phyloP scores from a whole-genome alignment of 495 filamentous ascomycete genomes.

The Hypoxylon subgilvum region DNA sequence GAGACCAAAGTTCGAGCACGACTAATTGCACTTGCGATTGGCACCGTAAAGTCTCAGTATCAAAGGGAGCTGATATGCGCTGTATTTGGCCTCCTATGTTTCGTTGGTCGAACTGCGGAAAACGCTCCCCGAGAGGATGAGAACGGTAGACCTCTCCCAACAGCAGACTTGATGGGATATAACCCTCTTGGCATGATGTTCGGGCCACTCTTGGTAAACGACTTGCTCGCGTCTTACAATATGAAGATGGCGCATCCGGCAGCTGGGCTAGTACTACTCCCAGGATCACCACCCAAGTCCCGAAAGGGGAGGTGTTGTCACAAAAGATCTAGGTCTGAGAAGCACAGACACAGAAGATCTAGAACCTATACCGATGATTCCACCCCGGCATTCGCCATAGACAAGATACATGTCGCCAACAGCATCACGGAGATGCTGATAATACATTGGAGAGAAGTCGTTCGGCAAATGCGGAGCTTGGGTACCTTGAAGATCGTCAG shows the following conservation, averaged over 20 bases:
- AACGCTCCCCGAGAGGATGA: constrained; percentile 54
- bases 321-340: constrained; percentile 13
- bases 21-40: constrained; percentile 68
- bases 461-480: constrained; percentile 57
- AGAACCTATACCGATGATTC: constrained; percentile 10
- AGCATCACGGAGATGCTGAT: constrained; percentile 64
- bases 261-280: constrained; percentile 47
- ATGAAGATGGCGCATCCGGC: constrained; percentile 47
- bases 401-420: constrained; percentile 60
- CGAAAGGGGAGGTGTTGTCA: constrained; percentile 46
- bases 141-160: constrained; percentile 53
- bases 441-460: constrained; percentile 63
- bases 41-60: constrained; percentile 60
- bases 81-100: constrained; percentile 66
- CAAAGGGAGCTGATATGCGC: constrained; percentile 69
- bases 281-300: constrained; percentile 43
- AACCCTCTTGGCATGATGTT: constrained; percentile 67
- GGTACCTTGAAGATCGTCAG: constrained; percentile 39
- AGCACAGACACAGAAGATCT: constrained; percentile 15
- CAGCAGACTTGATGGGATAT: constrained; percentile 64
- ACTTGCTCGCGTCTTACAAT: constrained; percentile 55
- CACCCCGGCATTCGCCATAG: constrained; percentile 35
- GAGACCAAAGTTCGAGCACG: constrained; percentile 61
- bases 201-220: constrained; percentile 66
- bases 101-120: constrained; percentile 61